Base-by-base conservation (phyloP, 306 rosid genomes). In the Prunus armeniaca region DNA sequence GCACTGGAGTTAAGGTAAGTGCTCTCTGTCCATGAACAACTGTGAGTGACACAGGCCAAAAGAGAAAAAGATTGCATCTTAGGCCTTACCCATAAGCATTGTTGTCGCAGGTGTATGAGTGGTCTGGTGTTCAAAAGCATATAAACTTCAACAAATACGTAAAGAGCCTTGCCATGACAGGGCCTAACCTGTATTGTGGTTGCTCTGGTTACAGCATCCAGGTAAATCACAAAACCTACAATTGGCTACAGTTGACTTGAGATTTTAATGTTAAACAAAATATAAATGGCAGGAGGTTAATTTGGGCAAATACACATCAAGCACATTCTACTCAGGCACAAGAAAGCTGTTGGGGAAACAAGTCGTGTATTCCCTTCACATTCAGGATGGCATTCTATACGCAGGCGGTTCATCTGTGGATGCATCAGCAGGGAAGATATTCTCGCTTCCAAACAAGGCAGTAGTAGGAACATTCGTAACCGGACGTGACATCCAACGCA, bases 291-390 rank as follows among this genome's bases (percentile, higher is more conserved):
- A 95, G 98, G 98, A 95, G 82, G 91, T 95, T 76, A 83, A 95
- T 87, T 86, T 95, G 84, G 73, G 85, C 56, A 81, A 73, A 4
- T 45, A 84, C 30, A 87, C 91, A 72, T 81, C 92, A 69, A 87
- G 68, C 73, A 73, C 91, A 73, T 86, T 92, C 87, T 95, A 90
- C 81, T 76, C 96, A 3, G 97, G 97, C 1, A 88, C 93, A 67
- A 86, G 90, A 82, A 95, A 88, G 81, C 76, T 95, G 67, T 72
- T 95, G 70, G 89, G 97, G 74, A 95, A 92, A 81, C 98, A 95
- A 76, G 80, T 81, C 82, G 83, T 95, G 72, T 82, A 88, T 65
- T 80, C 96, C 77, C 86, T 95, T 79, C 86, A 89, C n/a, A 71
- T 95, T 65, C 89, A 78, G 17, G 96, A 84, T 58, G 97, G 86